These are phyloP conservation scores for Beauveria australis DNA, from an alignment of 2,329 filamentous ascomycete species.

Conservation along the genomic window DNA sequence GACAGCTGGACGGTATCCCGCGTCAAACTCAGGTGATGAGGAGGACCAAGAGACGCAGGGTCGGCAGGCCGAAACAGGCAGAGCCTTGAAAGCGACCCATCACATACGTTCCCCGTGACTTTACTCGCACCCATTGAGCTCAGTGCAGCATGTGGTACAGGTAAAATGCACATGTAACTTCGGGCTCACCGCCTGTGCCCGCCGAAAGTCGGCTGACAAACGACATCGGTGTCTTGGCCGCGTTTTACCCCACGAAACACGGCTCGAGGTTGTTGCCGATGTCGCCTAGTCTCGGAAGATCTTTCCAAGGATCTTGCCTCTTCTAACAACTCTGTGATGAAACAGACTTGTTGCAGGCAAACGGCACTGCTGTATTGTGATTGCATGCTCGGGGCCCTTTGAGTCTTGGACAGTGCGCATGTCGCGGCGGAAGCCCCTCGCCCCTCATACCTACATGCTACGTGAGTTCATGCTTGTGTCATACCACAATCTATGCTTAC, in stretches of 20 bases:
- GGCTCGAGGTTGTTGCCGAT: background rate
- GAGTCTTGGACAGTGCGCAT: background rate
- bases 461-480: background rate
- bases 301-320: background rate
- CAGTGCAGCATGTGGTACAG: background rate
- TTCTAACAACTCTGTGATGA: background rate
- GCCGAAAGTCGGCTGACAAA: background rate
- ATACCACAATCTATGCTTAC: background rate
- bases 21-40: background rate
- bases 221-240: background rate
- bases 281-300: background rate
- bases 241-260: background rate
- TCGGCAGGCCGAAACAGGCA: background rate
- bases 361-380: background rate
- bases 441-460: background rate
- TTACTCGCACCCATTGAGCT: background rate
- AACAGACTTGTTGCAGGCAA: background rate
- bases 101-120: no score
- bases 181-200: background rate
- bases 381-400: background rate
- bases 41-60: background rate
- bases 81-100: background rate
- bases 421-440: background rate
- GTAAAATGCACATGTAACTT: background rate
- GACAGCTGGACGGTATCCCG: background rate